Conservation (phyloP, 2,329 filamentous ascomycete genomes). For the Aspergillus tubingensis region DNA sequence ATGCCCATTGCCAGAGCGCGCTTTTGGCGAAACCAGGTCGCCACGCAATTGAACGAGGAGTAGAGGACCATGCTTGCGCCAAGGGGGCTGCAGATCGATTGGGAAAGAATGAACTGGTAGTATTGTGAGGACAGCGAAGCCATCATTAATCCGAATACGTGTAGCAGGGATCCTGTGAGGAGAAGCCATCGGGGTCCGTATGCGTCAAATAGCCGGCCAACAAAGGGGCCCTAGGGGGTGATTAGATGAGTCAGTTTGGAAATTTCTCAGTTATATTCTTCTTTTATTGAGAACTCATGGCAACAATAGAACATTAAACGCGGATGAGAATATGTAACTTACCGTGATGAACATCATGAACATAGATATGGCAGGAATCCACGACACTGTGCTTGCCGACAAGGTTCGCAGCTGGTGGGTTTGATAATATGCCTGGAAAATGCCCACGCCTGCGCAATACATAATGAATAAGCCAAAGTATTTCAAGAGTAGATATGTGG, state of each 20-base stretch:
- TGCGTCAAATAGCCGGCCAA: conserved; percentile 63
- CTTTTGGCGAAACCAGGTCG: conserved; percentile 54
- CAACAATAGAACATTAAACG: too few relatives aligned
- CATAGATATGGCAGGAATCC: conserved; percentile 60
- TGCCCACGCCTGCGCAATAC: conserved; percentile 43
- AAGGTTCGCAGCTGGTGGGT: conserved; percentile 49
- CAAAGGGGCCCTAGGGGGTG: conserved; percentile 44
- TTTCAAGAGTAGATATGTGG: background rate
- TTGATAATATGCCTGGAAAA: conserved; percentile 62
- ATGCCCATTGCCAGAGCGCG: conserved; percentile 56
- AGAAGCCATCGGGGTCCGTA: conserved; percentile 61
- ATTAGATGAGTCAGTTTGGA: background rate
- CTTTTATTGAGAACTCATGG: too few relatives aligned
- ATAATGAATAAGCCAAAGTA: conserved; percentile 3
- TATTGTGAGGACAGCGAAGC: conserved; percentile 33
- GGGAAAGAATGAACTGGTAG: conserved; percentile 56
- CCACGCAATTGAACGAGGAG: conserved; percentile 24
- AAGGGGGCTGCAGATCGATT: conserved; percentile 53
- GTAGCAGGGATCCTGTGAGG: conserved; percentile 51
- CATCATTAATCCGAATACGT: conserved; percentile 60
- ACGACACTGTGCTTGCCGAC: conserved; percentile 56
- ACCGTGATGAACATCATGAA: conserved; percentile 54
- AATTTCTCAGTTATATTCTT: background rate
- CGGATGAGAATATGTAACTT: conserved; percentile 24
- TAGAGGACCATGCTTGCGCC: conserved; percentile 35